Evolutionary conservation across 495 filamentous ascomycete species (phyloP).

Genomic region (Tuber microsphaerosporum): DNA sequence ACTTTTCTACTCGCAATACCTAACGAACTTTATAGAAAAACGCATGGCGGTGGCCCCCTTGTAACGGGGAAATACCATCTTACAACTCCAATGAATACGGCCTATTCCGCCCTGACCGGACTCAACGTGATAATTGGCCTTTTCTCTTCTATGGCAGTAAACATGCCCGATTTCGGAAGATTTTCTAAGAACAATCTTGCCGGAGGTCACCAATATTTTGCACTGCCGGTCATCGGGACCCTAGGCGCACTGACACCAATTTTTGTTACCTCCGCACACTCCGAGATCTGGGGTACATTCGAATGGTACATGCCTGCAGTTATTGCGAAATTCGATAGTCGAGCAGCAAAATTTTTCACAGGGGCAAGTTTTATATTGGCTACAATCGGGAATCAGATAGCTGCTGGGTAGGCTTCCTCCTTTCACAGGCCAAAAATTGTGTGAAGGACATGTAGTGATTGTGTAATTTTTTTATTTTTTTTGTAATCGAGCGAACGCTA

Average conservation of each 20-base stretch:
- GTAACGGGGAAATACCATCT: conserved; percentile 42
- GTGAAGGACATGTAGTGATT: background rate
- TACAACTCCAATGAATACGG: conserved; percentile 45
- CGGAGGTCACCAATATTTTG: conserved; percentile 44
- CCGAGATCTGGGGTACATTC: conserved; percentile 43
- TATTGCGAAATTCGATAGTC: conserved; percentile 44
- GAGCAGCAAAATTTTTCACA: conserved; percentile 46
- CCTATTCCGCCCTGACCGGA: conserved; percentile 45
- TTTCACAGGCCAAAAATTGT: background rate
- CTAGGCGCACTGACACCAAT: conserved; percentile 45
- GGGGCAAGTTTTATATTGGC: conserved; percentile 44
- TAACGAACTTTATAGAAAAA: conserved; percentile 28
- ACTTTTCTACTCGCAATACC: background rate
- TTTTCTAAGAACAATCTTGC: conserved; percentile 43
- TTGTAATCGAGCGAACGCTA: conserved; percentile 6
- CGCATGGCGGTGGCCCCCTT: conserved; percentile 44
- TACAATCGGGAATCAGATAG: conserved; percentile 46
- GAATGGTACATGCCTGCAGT: conserved; percentile 46
- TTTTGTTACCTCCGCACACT: conserved; percentile 44
- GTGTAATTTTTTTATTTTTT: conserved; percentile 7
- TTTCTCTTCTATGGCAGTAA: conserved; percentile 46
- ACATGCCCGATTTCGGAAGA: conserved; percentile 46
- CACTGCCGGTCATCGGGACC: conserved; percentile 45
- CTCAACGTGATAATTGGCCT: conserved; percentile 47
- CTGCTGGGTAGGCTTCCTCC: conserved; percentile 34